These are phyloP conservation scores for Rhodosorus marinus DNA, from an alignment of 23 red algal genomes.

Conservation along the genomic window DNA sequence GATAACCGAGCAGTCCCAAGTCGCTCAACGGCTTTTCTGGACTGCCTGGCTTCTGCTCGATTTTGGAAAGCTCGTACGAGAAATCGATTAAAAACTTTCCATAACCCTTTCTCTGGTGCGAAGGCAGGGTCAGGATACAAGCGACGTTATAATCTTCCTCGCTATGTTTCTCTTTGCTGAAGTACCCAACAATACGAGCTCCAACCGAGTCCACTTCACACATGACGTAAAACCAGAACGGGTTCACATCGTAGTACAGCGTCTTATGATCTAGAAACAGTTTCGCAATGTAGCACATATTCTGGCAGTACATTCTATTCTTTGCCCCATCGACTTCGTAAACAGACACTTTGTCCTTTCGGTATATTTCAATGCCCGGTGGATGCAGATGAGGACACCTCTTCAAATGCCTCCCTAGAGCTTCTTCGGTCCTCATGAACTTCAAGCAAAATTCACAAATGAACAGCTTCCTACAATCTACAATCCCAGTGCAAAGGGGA, in stretches of 20 bases:
- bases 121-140: constrained; percentile 89
- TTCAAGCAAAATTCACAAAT: constrained; percentile 93
- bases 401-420: constrained; percentile 35
- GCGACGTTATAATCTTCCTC: constrained; percentile 99
- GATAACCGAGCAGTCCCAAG: constrained; percentile 84
- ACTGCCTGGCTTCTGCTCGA: constrained; percentile 68
- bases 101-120: constrained; percentile 92
- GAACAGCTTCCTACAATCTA: constrained; percentile 36
- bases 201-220: constrained; percentile 72
- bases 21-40: constrained; percentile 95
- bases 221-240: constrained; percentile 98
- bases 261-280: constrained; percentile 99
- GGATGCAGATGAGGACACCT: constrained; percentile 47
- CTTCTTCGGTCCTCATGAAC: constrained; percentile 35
- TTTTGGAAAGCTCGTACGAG: constrained; percentile 82
- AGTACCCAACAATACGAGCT: constrained; percentile 90
- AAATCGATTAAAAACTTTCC: constrained; percentile 98
- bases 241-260: constrained; percentile 96
- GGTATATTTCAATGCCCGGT: constrained; percentile 84
- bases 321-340: constrained; percentile 90
- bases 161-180: constrained; percentile 91
- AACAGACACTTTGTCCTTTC: constrained; percentile 63
- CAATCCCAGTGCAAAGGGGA: too few species aligned
- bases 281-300: constrained; percentile 97
- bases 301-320: constrained; percentile 87